Evolutionary conservation across 1,284 basidiomycete species (phyloP).

Genomic region (Fistulinella staudtii): DNA sequence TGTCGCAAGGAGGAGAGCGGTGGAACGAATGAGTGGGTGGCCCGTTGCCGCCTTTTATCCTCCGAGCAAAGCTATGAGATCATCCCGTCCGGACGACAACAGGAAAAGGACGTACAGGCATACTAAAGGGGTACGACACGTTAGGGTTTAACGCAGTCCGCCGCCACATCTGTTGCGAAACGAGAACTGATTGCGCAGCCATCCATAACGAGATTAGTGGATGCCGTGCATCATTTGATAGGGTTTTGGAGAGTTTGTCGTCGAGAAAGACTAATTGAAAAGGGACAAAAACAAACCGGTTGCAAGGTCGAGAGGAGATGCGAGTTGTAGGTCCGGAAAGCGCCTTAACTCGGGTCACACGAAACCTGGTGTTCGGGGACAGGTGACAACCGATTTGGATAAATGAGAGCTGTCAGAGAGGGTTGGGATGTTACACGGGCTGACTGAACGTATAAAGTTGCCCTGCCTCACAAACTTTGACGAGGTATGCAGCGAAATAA

Average conservation of each 20-base stretch:
- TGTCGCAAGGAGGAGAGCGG: slow-evolving; percentile 3
- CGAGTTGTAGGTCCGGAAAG: slow-evolving; percentile 18
- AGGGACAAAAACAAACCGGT: slow-evolving; percentile 23
- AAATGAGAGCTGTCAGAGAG: slow-evolving; percentile 31
- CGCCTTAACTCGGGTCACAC: slow-evolving; percentile 24
- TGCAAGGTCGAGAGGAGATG: slow-evolving; percentile 9
- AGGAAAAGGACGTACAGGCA: slow-evolving; percentile 18
- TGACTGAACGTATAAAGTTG: slow-evolving; percentile 17
- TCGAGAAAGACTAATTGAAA: slow-evolving; percentile 37
- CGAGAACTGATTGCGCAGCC: slow-evolving; percentile 29
- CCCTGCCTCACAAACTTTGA: slow-evolving; percentile 27
- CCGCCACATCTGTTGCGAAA: slow-evolving; percentile 24
- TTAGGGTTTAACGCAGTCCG: slow-evolving; percentile 22
- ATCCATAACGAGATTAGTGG: slow-evolving; percentile 19
- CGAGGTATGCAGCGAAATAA: slow-evolving; percentile 16
- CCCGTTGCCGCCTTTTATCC: slow-evolving; percentile 26
- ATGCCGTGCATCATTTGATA: slow-evolving; percentile 37
- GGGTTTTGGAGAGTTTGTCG: slow-evolving; percentile 33
- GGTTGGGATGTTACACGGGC: slow-evolving; percentile 24
- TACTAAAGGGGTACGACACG: slow-evolving; percentile 18
- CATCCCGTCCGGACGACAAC: slow-evolving; percentile 15
- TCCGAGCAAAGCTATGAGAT: slow-evolving; percentile 27
- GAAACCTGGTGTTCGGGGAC: slow-evolving; percentile 19
- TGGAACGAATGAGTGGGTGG: slow-evolving; percentile 13
- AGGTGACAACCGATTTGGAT: slow-evolving; percentile 28